Conservation (phyloP, 306 rosid genomes). For the cucumber (Cucumis sativus) region DNA sequence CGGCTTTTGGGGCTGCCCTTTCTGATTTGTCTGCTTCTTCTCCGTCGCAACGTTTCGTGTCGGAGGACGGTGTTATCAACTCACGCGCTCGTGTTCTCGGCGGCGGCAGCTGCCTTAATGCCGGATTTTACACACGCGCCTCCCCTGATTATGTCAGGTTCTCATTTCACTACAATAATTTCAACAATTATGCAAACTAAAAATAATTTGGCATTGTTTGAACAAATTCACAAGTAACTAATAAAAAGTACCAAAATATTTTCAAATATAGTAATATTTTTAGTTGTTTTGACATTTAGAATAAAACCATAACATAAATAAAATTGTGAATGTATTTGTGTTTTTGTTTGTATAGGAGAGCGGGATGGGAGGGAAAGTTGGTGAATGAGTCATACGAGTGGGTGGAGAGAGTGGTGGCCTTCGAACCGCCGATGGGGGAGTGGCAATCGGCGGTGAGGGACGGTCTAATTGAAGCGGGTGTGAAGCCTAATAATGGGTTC, state of each 20-base stretch:
- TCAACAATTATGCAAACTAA: too few species aligned
- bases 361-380: constrained; percentile 46
- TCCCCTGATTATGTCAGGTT: constrained; percentile 24
- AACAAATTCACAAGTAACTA: too few species aligned
- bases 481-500: constrained; percentile 57
- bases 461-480: constrained; percentile 41
- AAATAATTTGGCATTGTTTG: too few species aligned
- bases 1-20: constrained; percentile 48
- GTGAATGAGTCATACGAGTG: constrained; percentile 60
- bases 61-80: constrained; percentile 72
- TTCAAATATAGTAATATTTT: too few species aligned
- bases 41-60: constrained; percentile 68
- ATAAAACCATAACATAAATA: too few species aligned
- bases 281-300: too few species aligned
- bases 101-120: constrained; percentile 63
- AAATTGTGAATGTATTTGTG: not conserved
- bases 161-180: not conserved
- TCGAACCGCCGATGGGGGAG: constrained; percentile 29
- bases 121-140: constrained; percentile 73
- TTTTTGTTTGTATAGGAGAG: constrained; percentile 18
- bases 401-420: constrained; percentile 66
- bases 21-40: constrained; percentile 52
- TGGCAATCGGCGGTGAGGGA: constrained; percentile 65
- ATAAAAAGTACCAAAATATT: too few species aligned
- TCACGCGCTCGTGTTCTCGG: constrained; percentile 66